A percentile compares a stretch with the other conserved stretches of the same genome.
Conservation (phyloP, 805 yeast species). For the Wickerhamomyces ciferrii region DNA sequence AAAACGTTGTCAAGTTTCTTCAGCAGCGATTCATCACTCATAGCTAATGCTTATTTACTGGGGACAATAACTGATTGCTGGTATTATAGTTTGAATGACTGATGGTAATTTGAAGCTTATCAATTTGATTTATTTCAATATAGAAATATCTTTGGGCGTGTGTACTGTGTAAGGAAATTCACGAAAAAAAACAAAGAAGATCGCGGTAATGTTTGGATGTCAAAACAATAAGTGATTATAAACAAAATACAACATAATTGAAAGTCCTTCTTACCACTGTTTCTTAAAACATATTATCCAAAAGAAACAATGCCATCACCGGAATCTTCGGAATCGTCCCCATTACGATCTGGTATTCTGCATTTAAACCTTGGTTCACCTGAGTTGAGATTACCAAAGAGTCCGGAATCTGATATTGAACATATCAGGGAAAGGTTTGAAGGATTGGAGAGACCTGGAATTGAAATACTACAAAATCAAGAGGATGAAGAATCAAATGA, state of each 20-base stretch:
- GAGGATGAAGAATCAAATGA: conserved; percentile 16
- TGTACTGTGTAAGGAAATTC: too few species aligned
- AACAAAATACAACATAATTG: too few species aligned
- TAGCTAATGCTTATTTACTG: neutral
- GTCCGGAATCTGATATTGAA: neutral
- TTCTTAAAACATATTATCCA: too few species aligned
- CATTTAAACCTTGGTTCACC: neutral
- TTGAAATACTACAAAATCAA: conserved; percentile 6
- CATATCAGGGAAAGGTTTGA: neutral
- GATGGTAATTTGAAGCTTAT: too few species aligned
- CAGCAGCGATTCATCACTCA: conserved; percentile 4
- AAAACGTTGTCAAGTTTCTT: conserved; percentile 7
- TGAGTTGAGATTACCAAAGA: neutral
- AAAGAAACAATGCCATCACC: neutral
- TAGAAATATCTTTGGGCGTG: too few species aligned
- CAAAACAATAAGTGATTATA: too few species aligned
- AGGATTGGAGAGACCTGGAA: neutral
- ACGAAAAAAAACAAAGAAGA: neutral
- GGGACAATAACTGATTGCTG: too few species aligned
- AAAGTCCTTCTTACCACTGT: too few species aligned
- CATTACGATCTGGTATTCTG: neutral
- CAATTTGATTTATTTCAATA: too few species aligned
- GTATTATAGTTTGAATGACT: too few species aligned
- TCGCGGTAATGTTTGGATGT: neutral
- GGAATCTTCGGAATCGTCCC: neutral